phyloP scores from a whole-genome alignment of 371 early-diverging fungal species.

The Rhizopus delemar region DNA sequence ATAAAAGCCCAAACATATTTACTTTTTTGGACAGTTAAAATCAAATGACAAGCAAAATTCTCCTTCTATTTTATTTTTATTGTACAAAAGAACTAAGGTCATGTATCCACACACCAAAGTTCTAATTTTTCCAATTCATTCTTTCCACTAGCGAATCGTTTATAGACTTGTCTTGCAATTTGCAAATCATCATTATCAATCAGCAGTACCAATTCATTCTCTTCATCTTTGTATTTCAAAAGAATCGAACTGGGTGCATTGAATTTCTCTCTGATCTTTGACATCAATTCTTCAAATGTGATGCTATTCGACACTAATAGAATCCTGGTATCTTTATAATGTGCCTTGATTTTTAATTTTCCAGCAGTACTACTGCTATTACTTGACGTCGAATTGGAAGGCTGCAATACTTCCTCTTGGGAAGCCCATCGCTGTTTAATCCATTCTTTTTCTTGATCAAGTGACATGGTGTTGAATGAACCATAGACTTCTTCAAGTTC shows the following conservation, averaged over 20 bases:
- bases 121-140: slow-evolving; percentile 57
- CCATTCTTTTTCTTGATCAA: slow-evolving; percentile 1
- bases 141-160: slow-evolving; percentile 48
- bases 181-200: slow-evolving; percentile 91
- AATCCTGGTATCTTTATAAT: slow-evolving; percentile 74
- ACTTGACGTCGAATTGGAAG: slow-evolving; percentile 7
- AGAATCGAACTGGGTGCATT: slow-evolving; percentile 46
- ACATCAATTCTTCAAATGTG: slow-evolving; percentile 60
- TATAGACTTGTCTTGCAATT: slow-evolving; percentile 66
- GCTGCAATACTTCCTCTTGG: slow-evolving; percentile 5
- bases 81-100: background rate
- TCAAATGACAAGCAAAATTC: no score
- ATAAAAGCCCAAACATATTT: no score
- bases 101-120: slow-evolving; percentile 57
- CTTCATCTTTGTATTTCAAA: slow-evolving; percentile 88
- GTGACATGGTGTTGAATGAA: slow-evolving; percentile 24
- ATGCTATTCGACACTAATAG: slow-evolving; percentile 65
- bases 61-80: background rate
- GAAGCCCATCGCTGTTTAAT: background rate
- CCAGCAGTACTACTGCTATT: slow-evolving; percentile 7
- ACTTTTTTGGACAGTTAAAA: no score
- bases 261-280: slow-evolving; percentile 72
- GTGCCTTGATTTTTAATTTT: slow-evolving; percentile 78
- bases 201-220: slow-evolving; percentile 83
- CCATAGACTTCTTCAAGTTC: slow-evolving; percentile 43